Evolutionary conservation across 228 moss, liverwort and hornwort genomes (phyloP), one percentile per base, ranked within the genome.

Genomic region (Sphagnum fallax): DNA sequence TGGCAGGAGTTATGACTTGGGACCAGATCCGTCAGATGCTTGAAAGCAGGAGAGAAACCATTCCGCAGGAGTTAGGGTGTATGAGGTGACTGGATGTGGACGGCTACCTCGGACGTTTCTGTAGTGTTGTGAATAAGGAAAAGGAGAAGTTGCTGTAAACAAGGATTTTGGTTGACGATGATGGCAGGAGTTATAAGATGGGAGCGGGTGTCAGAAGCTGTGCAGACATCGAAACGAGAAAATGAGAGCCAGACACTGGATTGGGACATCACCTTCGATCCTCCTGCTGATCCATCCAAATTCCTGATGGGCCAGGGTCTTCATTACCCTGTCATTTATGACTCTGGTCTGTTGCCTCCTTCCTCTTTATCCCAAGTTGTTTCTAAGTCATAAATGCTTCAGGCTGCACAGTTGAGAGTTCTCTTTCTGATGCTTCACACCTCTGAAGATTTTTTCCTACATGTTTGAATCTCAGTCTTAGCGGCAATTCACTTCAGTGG

Each of bases 221-320:
- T 73, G n/a, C 81, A 85, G 50, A 81, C 85, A 5, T 0, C 32
- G 0, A 72, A 61, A 13, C 65, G 77, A 0, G 85, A 85, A 9
- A 77, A 79, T 59, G 81, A 82, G 6, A 52, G 74, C 2, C 85
- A 85, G 1, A 79, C 55, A 50, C 51, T 85, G 47, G 49, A 50
- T 57, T 79, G 63, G 63, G 79, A 85, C 76, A 12, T 53, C 4
- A 66, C 47, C 0, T 16, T 16, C 49, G 76, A 50, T 4, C 70
- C 77, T 0, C 48, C 67, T 12, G 65, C 50, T 4, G 74, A 79
- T 67, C 81, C 85, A 0, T 75, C 64, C 2, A 69, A 67, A 0
- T 85, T 81, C 10, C 75, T 72, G 1, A 1, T 64, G 62, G 85
- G 85, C 6, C 67, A 16, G 65, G 77, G 81, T 4, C 13, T 85